Evolutionary conservation across 257 asterid genomes (phyloP).

Genomic region (Eucommia ulmoides): DNA sequence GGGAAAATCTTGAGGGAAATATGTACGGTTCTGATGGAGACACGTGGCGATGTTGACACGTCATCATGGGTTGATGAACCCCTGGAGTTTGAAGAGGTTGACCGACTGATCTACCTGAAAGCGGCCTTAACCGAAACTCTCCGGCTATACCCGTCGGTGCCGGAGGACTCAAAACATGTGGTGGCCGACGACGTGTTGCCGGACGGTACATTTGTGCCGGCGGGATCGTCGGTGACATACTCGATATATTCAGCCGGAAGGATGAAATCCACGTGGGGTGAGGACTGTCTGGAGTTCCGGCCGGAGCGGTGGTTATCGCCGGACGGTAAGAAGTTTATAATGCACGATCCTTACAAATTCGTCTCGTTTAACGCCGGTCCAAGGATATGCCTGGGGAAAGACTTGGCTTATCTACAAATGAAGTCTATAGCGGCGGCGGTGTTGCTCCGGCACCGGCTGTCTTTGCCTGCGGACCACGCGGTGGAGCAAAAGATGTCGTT

Average conservation of each 20-base stretch:
- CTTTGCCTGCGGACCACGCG: conserved; percentile 36
- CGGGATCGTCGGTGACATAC: conserved; percentile 75
- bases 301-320: conserved; percentile 78
- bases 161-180: conserved; percentile 83
- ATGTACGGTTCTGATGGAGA: conserved; percentile 43
- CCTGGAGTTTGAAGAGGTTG: conserved; percentile 56
- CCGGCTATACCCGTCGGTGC: conserved; percentile 78
- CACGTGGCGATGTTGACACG: conserved; percentile 48
- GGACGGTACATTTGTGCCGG: conserved; percentile 79
- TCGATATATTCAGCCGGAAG: conserved; percentile 86
- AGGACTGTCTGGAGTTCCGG: conserved; percentile 59
- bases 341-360: conserved; percentile 65
- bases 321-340: conserved; percentile 28
- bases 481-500: conserved; percentile 93
- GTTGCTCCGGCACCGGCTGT: conserved; percentile 63
- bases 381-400: conserved; percentile 74
- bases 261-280: conserved; percentile 81
- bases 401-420: conserved; percentile 80
- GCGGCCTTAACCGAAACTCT: conserved; percentile 81
- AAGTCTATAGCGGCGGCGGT: conserved; percentile 81
- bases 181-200: conserved; percentile 72
- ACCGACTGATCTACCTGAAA: conserved; percentile 52
- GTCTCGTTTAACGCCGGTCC: conserved; percentile 96
- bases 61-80: conserved; percentile 51
- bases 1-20: conserved; percentile 44